These are phyloP conservation scores for Cercospora sp. DNA, from an alignment of 2,329 filamentous ascomycete genomes.

Conservation along the genomic window DNA sequence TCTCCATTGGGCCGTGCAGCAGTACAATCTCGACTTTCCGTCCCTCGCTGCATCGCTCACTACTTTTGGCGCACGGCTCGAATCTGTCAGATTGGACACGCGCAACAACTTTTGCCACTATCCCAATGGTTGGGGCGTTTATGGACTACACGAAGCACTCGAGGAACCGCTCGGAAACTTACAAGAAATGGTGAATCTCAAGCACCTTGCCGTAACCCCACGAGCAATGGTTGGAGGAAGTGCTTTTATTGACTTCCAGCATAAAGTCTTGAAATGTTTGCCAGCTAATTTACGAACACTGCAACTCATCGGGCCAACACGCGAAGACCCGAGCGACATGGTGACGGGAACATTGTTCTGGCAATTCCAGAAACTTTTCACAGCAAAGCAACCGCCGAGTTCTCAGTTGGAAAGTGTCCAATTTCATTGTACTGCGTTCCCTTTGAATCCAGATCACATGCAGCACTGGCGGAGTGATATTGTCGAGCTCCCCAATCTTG, in stretches of 20 bases:
- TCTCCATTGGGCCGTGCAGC: slow-evolving; percentile 11
- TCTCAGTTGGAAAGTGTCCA: neutral
- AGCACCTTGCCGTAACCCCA: slow-evolving; percentile 7
- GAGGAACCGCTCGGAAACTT: slow-evolving; percentile 10
- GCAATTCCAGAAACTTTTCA: neutral
- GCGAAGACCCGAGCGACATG: slow-evolving; percentile 3
- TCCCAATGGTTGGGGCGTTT: too few species aligned
- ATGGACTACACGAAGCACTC: slow-evolving; percentile 3
- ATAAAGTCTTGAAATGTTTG: neutral
- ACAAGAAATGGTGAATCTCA: slow-evolving; percentile 1
- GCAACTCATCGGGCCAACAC: slow-evolving; percentile 6
- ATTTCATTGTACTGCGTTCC: neutral
- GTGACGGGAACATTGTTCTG: neutral
- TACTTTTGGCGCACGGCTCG: slow-evolving; percentile 7
- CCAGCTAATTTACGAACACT: neutral
- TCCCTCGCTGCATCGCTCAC: slow-evolving; percentile 12
- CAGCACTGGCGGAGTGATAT: neutral
- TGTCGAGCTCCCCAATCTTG: neutral
- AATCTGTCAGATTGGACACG: slow-evolving; percentile 14
- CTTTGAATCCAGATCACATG: neutral
- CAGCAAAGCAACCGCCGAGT: neutral
- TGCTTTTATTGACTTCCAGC: neutral
- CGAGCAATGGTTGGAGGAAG: slow-evolving; percentile 9
- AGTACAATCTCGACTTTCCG: slow-evolving; percentile 12
- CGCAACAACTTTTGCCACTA: slow-evolving; percentile 10